A percentile compares a stretch with the other conserved stretches of the same genome.
Evolutionary conservation across 2,329 filamentous ascomycete species (phyloP).

Genomic region (Epichloe coenophiala): DNA sequence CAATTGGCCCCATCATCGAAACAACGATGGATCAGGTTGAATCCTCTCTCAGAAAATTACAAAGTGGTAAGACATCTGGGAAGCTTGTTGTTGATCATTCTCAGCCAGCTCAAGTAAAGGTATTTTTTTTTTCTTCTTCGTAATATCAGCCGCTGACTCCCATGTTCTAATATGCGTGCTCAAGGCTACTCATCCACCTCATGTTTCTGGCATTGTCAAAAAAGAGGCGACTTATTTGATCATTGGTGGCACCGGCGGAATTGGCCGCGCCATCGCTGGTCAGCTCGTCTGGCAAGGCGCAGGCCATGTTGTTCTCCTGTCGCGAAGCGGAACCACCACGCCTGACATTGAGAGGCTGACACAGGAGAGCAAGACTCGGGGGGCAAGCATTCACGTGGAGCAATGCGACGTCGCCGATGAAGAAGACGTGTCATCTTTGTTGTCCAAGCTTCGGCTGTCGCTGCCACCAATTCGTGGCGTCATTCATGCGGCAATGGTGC

Average conservation of each 20-base stretch:
- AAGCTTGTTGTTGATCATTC: constrained; percentile 32
- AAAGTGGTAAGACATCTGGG: constrained; percentile 23
- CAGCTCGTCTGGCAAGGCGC: constrained; percentile 37
- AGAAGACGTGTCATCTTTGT: constrained; percentile 13
- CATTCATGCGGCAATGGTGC: constrained; percentile 33
- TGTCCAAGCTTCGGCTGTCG: constrained; percentile 11
- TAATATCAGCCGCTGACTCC: background rate
- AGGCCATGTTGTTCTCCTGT: constrained; percentile 33
- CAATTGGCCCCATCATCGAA: constrained; percentile 21
- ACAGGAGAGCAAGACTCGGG: constrained; percentile 21
- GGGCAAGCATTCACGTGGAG: constrained; percentile 30
- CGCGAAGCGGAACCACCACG: constrained; percentile 28
- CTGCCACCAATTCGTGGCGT: constrained; percentile 29
- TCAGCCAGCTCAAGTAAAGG: constrained; percentile 27
- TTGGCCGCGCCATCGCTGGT: constrained; percentile 33
- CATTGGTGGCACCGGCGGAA: constrained; percentile 36
- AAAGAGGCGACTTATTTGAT: constrained; percentile 34
- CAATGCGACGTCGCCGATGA: constrained; percentile 35
- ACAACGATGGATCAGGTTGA: constrained; percentile 26
- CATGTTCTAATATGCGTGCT: background rate
- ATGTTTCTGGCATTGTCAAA: constrained; percentile 14
- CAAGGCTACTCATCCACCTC: constrained; percentile 11
- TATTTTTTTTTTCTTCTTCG: background rate
- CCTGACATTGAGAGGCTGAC: constrained; percentile 27
- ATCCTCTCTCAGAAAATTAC: constrained; percentile 22